Conservation (phyloP, 139 green algal species). For the Chlamydomonas schloesseri region DNA sequence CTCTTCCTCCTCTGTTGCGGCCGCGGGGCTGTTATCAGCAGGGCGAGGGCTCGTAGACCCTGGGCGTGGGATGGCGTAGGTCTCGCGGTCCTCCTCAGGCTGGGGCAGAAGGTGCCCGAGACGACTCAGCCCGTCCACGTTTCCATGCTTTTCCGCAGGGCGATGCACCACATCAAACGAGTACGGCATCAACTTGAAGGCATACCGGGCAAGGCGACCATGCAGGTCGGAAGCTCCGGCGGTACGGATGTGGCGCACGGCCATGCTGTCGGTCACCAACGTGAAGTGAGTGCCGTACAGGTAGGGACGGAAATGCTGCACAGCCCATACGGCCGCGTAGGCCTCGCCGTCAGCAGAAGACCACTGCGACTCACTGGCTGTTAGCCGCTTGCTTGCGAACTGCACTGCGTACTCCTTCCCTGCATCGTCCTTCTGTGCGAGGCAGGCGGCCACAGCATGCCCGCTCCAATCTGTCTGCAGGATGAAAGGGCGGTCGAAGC, state of each 20-base stretch:
- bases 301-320: conserved; percentile 41
- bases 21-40: too few relatives aligned
- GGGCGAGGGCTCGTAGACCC: too few relatives aligned
- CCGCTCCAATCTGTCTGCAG: not conserved
- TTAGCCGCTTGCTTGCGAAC: not conserved
- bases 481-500: not conserved
- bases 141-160: not conserved
- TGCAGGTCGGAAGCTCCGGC: not conserved
- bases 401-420: not conserved
- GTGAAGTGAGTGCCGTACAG: conserved; percentile 42
- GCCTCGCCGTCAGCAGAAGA: conserved; percentile 37
- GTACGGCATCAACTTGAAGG: conserved; percentile 40
- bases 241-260: conserved; percentile 24
- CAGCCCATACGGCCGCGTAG: conserved; percentile 23
- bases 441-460: not conserved
- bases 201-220: conserved; percentile 39
- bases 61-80: too few relatives aligned
- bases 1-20: too few relatives aligned
- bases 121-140: conserved; percentile 27
- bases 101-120: not conserved
- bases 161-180: conserved; percentile 35
- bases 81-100: too few relatives aligned
- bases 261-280: conserved; percentile 44
- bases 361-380: conserved; percentile 2
- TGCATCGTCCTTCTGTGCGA: not conserved